Conservation (phyloP, 1,284 basidiomycete species). For the Marasmius fiardii region DNA sequence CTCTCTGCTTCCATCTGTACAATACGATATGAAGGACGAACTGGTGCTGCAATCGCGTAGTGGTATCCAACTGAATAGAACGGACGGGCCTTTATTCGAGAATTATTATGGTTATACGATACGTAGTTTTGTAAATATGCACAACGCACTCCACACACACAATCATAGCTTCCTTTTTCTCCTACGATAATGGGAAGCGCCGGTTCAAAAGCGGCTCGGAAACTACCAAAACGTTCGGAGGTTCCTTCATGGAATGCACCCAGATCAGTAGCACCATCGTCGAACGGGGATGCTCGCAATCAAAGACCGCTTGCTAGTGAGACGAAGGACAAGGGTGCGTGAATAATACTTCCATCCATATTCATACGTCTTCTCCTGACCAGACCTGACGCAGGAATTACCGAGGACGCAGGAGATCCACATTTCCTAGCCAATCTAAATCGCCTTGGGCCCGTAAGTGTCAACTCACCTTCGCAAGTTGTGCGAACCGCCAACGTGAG, state of each 20-base stretch:
- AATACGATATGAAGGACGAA: constrained; percentile 31
- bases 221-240: constrained; percentile 52
- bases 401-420: constrained; percentile 69
- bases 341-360: not conserved
- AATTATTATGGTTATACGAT: constrained; percentile 5
- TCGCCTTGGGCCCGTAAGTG: constrained; percentile 67
- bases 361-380: not conserved
- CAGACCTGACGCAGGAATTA: constrained; percentile 46
- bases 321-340: constrained; percentile 47
- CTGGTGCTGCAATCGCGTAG: constrained; percentile 26
- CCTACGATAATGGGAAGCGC: constrained; percentile 59
- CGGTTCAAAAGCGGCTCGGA: constrained; percentile 64
- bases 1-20: constrained; percentile 28
- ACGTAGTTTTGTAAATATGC: constrained; percentile 4
- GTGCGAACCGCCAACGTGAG: constrained; percentile 47
- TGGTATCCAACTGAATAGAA: constrained; percentile 23
- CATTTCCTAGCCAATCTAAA: constrained; percentile 73
- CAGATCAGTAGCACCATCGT: constrained; percentile 30
- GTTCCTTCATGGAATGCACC: constrained; percentile 53
- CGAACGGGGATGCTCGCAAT: constrained; percentile 12
- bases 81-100: constrained; percentile 8
- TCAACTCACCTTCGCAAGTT: constrained; percentile 63
- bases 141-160: too few relatives aligned
- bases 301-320: constrained; percentile 42
- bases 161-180: not conserved